These are phyloP conservation scores for Rickenella mellea DNA, from an alignment of 768 basidiomycete genomes.

Conservation along the genomic window DNA sequence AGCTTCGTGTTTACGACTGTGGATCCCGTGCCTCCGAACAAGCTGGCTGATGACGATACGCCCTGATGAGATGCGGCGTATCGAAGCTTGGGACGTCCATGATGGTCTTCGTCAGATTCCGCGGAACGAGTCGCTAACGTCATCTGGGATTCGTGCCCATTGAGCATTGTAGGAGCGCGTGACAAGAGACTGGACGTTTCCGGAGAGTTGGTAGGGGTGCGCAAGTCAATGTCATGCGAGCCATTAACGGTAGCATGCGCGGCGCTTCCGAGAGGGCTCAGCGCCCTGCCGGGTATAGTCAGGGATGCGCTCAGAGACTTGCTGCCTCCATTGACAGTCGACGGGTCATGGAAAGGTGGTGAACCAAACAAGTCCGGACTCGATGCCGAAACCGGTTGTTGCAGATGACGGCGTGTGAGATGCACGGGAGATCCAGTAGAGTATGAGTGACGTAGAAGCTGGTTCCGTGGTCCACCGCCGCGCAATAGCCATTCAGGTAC, in stretches of 20 bases:
- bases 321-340: background rate
- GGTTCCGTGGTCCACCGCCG: constrained; percentile 37
- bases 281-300: background rate
- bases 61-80: constrained; percentile 31
- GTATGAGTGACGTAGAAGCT: constrained; percentile 36
- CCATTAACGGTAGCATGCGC: constrained; percentile 20
- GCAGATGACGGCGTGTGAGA: constrained; percentile 26
- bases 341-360: constrained; percentile 2
- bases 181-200: constrained; percentile 21
- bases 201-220: constrained; percentile 43
- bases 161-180: background rate
- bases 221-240: constrained; percentile 28
- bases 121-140: too few relatives aligned
- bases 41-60: constrained; percentile 32
- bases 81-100: constrained; percentile 27
- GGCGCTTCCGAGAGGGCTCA: constrained; percentile 11
- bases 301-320: too few relatives aligned
- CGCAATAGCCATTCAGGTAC: constrained; percentile 87
- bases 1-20: constrained; percentile 90
- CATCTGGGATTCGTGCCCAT: background rate
- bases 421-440: constrained; percentile 17
- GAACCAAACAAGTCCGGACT: constrained; percentile 59
- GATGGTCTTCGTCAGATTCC: constrained; percentile 22
- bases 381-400: constrained; percentile 49
- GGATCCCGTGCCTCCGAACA: constrained; percentile 85